Evolutionary conservation across 2,329 filamentous ascomycete species (phyloP).

Genomic region (Tolypocladium tropicale): DNA sequence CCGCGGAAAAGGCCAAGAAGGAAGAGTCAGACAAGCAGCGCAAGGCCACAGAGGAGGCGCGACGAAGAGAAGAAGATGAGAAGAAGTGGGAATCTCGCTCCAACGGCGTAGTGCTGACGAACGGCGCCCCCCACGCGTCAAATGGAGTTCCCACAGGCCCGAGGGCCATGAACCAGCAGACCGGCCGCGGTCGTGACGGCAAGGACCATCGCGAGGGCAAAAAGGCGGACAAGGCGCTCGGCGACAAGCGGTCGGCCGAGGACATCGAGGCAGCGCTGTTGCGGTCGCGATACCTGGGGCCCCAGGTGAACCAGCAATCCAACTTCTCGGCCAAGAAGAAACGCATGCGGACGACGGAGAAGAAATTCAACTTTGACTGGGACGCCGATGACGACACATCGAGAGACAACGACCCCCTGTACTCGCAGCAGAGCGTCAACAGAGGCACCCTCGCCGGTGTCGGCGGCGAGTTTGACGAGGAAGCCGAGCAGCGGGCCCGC

Average conservation of each 20-base stretch:
- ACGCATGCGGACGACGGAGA: conserved; percentile 80
- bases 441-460: conserved; percentile 35
- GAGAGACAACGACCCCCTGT: conserved; percentile 62
- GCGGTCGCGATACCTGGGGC: conserved; percentile 80
- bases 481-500: conserved; percentile 42
- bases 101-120: conserved; percentile 14
- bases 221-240: conserved; percentile 24
- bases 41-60: conserved; percentile 46
- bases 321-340: conserved; percentile 96
- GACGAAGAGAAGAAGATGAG: conserved; percentile 60
- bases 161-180: conserved; percentile 47
- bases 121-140: conserved; percentile 14
- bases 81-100: conserved; percentile 22
- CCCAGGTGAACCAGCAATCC: conserved; percentile 69
- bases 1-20: conserved; percentile 67
- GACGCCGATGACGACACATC: conserved; percentile 84
- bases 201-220: conserved; percentile 17
- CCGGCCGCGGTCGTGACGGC: conserved; percentile 27
- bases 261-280: conserved; percentile 65
- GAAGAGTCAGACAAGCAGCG: conserved; percentile 48
- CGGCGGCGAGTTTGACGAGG: conserved; percentile 40
- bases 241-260: conserved; percentile 36
- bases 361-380: conserved; percentile 99
- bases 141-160: conserved; percentile 57
- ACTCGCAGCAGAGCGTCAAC: conserved; percentile 29